Evolutionary conservation across 148 eudicot species (phyloP).

Genomic region (Silene conica): DNA sequence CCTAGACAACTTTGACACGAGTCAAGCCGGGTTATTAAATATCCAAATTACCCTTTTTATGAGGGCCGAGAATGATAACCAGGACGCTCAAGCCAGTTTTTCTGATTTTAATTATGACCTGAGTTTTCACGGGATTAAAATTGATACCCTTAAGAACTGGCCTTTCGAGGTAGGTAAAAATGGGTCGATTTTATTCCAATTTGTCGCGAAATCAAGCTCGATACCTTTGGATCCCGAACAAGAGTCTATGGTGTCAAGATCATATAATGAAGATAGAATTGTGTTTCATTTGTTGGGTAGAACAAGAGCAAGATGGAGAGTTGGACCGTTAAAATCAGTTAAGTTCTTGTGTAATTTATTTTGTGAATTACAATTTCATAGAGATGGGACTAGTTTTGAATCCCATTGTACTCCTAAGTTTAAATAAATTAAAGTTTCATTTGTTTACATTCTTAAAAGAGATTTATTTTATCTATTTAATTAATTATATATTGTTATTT

Average conservation of each 20-base stretch:
- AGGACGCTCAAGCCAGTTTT: constrained; percentile 49
- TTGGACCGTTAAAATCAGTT: constrained; percentile 54
- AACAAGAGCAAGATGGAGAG: constrained; percentile 59
- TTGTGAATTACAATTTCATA: constrained; percentile 43
- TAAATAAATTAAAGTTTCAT: background rate
- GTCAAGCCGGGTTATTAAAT: constrained; percentile 41
- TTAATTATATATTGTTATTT: no score
- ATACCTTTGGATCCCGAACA: constrained; percentile 44
- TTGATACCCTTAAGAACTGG: constrained; percentile 38
- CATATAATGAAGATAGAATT: constrained; percentile 32
- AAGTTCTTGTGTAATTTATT: constrained; percentile 48
- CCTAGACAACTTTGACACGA: constrained; percentile 41
- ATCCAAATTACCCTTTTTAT: constrained; percentile 43
- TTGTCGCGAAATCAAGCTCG: constrained; percentile 33
- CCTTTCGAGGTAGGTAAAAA: constrained; percentile 51
- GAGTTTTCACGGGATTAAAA: constrained; percentile 31
- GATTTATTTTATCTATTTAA: no score
- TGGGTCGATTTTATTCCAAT: constrained; percentile 27
- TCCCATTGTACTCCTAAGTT: constrained; percentile 53
- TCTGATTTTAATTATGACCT: constrained; percentile 41
- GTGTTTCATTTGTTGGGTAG: constrained; percentile 45
- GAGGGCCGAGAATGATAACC: constrained; percentile 59
- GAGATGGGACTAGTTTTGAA: constrained; percentile 23
- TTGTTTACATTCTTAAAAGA: background rate
- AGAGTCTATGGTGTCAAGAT: constrained; percentile 22